Evolutionary conservation across 805 yeast genomes (phyloP), one percentile per base, ranked within the genome.

Genomic region (Cyberlindnera maclurae): DNA sequence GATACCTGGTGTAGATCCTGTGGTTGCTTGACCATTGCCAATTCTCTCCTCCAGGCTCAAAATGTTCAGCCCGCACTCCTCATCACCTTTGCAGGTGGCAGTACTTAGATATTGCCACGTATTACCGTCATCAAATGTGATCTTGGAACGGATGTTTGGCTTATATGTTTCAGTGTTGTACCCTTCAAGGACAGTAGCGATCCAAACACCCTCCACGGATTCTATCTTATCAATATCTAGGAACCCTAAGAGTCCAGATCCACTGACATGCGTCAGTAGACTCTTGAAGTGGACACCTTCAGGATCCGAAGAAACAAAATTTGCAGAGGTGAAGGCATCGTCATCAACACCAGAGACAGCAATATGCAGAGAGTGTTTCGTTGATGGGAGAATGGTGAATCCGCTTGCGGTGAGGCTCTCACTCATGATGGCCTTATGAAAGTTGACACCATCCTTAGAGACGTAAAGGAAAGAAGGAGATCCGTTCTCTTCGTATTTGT

Each of bases 161-260:
- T 27, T 15, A 4, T 36, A 43, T 5, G 45, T 37, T 12, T 34
- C 29, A 2, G 39, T 31, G 18, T 49, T 50, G 38, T 41, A 44
- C 36, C 58, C 46, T 34, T 49, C 35, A 33, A 37, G 46, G 26
- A 61, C 44, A 45, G 70, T 70, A 9, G 77, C 71, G 32, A 80
- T 51, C 79, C 85, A 74, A 12, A 73, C 72, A 10, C 89, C 90
- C 44, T 80, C 85, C n/a, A 79, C 64, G 37, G 71, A 71, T 32
- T 65, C 67, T 16, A 71, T 49, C 31, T 60, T 60, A 5, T 69
- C 62, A 27, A 65, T 48, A 3, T 71, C 71, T 12, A 57, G 41
- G 31, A 49, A 46, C 5, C 60, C 59, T n/a, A 47, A 33, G 5
- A 50, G 42, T 27, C 54, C 50, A 4, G 60, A 62, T 27, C 60